Percentiles rank a stretch among this genome's conserved stretches.
These are phyloP conservation scores for Raphanus raphanistrum DNA, from an alignment of 345 rosid species.

Conservation along the genomic window DNA sequence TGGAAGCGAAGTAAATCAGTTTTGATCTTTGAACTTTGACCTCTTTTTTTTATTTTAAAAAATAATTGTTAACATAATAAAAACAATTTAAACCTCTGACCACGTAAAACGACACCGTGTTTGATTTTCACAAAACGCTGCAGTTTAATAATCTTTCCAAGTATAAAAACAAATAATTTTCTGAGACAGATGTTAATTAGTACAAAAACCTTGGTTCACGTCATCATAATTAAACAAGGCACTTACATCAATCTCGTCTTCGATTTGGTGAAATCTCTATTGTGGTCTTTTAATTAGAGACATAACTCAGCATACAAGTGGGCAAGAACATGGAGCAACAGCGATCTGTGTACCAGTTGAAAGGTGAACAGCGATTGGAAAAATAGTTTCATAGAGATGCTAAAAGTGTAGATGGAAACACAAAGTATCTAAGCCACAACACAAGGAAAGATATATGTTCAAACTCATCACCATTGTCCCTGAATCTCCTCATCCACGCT, in stretches of 20 bases:
- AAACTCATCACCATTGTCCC: conserved; percentile 32
- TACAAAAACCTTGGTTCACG: background rate
- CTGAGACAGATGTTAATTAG: no score
- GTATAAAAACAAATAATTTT: no score
- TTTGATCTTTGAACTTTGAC: background rate
- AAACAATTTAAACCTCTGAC: background rate
- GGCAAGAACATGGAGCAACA: conserved; percentile 49
- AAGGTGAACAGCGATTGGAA: conserved; percentile 37
- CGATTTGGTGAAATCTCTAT: background rate
- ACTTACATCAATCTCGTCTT: background rate
- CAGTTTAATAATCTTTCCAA: background rate
- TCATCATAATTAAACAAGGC: conserved; percentile 25
- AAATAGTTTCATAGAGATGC: background rate
- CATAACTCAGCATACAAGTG: conserved; percentile 43
- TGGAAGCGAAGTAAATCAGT: background rate
- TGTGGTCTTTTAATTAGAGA: conserved; percentile 27
- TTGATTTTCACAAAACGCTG: background rate
- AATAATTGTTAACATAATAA: no score
- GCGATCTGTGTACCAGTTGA: conserved; percentile 42
- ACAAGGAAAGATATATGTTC: conserved; percentile 50
- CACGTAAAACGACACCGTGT: background rate
- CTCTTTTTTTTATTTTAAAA: background rate
- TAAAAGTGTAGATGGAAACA: background rate
- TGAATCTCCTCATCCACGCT: conserved; percentile 42
- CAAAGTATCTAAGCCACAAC: conserved; percentile 41